Conservation (phyloP, 176 grass and related monocot species). For the Oryza glumipatula region DNA sequence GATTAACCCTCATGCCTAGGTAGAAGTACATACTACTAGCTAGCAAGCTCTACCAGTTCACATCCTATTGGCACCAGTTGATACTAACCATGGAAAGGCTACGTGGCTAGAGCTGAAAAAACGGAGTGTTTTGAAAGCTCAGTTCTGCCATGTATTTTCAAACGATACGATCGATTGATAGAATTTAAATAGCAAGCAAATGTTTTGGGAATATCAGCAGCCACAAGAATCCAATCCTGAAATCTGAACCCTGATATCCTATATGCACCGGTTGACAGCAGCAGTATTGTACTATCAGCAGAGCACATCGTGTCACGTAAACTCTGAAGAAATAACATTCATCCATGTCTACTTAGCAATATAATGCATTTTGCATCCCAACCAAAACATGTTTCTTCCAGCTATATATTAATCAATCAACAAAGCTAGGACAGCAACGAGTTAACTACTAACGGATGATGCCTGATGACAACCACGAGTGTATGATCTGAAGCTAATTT, state of each 20-base stretch:
- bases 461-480: background rate
- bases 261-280: background rate
- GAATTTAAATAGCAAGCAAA: background rate
- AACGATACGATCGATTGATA: background rate
- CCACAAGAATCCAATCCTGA: constrained; percentile 31
- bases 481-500: background rate
- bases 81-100: constrained; percentile 16
- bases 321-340: background rate
- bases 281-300: too few species aligned
- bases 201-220: background rate
- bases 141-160: background rate
- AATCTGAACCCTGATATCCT: background rate
- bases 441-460: background rate
- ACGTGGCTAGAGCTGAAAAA: constrained; percentile 23
- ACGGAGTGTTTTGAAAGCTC: background rate
- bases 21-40: too few species aligned
- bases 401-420: background rate
- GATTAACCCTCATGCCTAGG: too few species aligned
- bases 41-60: too few species aligned
- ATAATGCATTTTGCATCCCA: background rate
- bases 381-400: background rate
- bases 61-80: too few species aligned
- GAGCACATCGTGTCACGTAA: too few species aligned
- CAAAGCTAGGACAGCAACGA: background rate
- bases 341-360: too few species aligned